Percentiles rank a stretch among this genome's conserved stretches.
phyloP scores from a whole-genome alignment of 2,329 filamentous ascomycete genomes.

The Colletotrichum destructivum region DNA sequence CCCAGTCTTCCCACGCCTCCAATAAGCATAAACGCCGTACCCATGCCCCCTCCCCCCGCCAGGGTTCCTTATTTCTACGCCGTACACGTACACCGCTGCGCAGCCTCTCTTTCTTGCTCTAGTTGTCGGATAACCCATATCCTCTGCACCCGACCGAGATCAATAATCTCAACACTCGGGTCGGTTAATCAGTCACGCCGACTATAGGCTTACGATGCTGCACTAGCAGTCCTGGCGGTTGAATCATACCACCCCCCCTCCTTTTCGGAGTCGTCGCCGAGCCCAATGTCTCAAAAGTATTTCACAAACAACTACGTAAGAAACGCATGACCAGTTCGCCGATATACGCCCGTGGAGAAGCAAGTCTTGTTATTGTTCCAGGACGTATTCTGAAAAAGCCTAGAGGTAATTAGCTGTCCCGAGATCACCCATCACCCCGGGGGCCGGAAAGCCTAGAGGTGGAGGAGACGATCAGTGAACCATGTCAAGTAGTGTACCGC shows the following conservation, averaged over 20 bases:
- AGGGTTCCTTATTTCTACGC: background rate
- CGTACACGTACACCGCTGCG: conserved; percentile 13
- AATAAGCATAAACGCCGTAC: conserved; percentile 26
- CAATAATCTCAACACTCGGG: background rate
- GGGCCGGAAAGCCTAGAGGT: background rate
- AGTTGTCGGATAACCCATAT: background rate
- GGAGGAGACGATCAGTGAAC: background rate
- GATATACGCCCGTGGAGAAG: background rate
- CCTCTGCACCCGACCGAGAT: background rate
- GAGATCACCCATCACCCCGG: background rate
- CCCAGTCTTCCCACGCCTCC: conserved; percentile 14
- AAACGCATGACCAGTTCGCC: background rate
- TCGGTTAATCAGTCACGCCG: background rate
- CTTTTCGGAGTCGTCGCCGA: background rate
- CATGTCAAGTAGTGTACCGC: background rate
- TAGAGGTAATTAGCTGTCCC: background rate
- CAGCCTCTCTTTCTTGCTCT: background rate
- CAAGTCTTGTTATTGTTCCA: background rate
- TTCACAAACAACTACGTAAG: too few species aligned
- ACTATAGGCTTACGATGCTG: background rate
- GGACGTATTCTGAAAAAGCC: too few species aligned
- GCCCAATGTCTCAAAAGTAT: background rate
- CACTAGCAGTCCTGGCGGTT: background rate
- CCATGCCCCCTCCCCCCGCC: background rate
- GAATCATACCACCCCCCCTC: background rate